Base-by-base conservation (phyloP, 164 flowering plant species). In the Euptelea pleiosperma region DNA sequence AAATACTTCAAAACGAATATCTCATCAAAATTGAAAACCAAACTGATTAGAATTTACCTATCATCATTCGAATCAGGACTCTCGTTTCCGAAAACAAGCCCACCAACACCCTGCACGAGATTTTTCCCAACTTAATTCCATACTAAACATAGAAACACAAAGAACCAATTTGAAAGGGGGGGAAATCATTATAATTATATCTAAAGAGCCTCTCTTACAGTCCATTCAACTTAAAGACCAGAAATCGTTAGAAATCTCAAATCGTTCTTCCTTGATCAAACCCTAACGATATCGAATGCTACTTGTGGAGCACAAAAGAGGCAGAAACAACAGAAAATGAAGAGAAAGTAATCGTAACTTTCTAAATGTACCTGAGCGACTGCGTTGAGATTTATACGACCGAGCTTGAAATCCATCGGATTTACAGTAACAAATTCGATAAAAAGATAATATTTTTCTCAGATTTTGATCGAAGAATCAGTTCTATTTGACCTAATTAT, bases 61-160 rank as follows among this genome's bases (percentile, higher is more conserved):
- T 92, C 97, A 62, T 89, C 98, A 65, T 45, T 86, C 12, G 90
- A 75, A 62, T 65, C 61, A 31, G 91, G 75, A 67, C 65, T 87
- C 35, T 92, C 97, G 66, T 83, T 86, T 22, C 97, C 86, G 45
- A 92, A 89, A 51, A 92, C 91, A 46, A 81, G 84, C 55, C 93
- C 93, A 52, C 89, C 93, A 59, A 89, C 91, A 24, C 97, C 97
- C 96, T 93, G 86, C 72, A 70, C 33, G 43, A 22, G 14, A 53
- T 0, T 31, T 36, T 15, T 16, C 3, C 34, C 14, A 28, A 50
- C 41, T 61, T 29, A 51, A 51, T 9, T 19, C 15, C 35, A 18
- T 37, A 12, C 19, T n/a, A 15, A 1, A 29, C 2, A 24, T 3
- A 36, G 14, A 28, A 29, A 15, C 35, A 3, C 5, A 30, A 16